These are phyloP conservation scores for Monosporascus sp. DNA, from an alignment of 2,329 filamentous ascomycete genomes.

Conservation along the genomic window DNA sequence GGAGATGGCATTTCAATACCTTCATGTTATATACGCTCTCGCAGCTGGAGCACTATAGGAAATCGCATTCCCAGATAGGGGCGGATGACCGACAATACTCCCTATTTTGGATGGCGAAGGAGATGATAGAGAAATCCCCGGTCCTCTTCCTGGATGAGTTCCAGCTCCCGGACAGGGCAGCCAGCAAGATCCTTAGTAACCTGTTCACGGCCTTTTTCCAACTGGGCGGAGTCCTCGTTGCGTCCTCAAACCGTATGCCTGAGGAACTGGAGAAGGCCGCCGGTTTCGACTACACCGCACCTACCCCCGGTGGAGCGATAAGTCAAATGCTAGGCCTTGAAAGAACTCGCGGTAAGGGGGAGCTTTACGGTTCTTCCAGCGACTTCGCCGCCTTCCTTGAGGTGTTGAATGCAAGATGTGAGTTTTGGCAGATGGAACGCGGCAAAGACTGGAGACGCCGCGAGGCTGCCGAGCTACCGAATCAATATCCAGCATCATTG, in stretches of 20 bases:
- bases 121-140: conserved; percentile 68
- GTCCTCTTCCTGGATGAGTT: conserved; percentile 81
- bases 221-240: conserved; percentile 72
- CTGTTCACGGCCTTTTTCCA: conserved; percentile 78
- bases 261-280: conserved; percentile 74
- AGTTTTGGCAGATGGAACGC: conserved; percentile 81
- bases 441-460: conserved; percentile 64
- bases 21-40: conserved; percentile 79
- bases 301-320: conserved; percentile 44
- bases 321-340: conserved; percentile 42
- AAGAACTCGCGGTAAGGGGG: conserved; percentile 33
- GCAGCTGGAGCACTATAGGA: conserved; percentile 62
- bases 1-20: conserved; percentile 77
- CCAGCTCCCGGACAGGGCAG: conserved; percentile 72
- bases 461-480: conserved; percentile 36
- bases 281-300: conserved; percentile 61
- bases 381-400: conserved; percentile 75
- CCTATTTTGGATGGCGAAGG: conserved; percentile 67
- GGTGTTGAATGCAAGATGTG: conserved; percentile 70
- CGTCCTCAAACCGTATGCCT: conserved; percentile 78
- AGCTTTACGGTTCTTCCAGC: conserved; percentile 55
- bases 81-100: conserved; percentile 53
- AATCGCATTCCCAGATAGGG: conserved; percentile 20
- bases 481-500: conserved; percentile 6
- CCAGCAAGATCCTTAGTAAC: conserved; percentile 74